Evolutionary conservation across 2,329 filamentous ascomycete genomes (phyloP), one percentile per base, ranked within the genome.

Genomic region (Ophiostoma montium): DNA sequence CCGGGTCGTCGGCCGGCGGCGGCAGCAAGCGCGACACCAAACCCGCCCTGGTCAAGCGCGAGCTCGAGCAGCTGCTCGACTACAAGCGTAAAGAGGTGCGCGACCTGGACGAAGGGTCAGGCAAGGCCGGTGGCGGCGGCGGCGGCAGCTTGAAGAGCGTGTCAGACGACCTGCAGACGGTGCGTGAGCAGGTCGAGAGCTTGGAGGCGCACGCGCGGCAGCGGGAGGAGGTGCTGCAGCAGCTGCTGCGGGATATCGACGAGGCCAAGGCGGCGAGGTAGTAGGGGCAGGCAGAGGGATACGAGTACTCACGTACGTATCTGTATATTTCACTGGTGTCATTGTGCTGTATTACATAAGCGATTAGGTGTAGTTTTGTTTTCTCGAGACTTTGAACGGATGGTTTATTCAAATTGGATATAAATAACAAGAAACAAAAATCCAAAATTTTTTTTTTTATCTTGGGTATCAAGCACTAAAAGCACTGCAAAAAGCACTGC

Each of bases 101-200:
- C 57, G 88, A 84, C 46, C 60, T 88, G 65, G 83, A 92, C 65
- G 76, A 79, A 54, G 85, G 84, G 30, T 74, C 77, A 49, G 80
- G 76, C 54, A 82, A 74, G 67, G 78, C 70, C 47, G 19, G 23
- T 27, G 23, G 13, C 15, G 80, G 80, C 60, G 77, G 75, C 8
- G 88, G 86, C 0, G 78, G 82, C 54, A 77, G 76, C 53, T 63
- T 96, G 53, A 84, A 88, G 65, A 79, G 81, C 35, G 79, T 95
- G 38, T 71, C 78, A 51, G 89, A 94, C 35, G 92, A 98, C 66
- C 76, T 98, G 62, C 76, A 84, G 59, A 85, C 86, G 42, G 86
- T 98, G n/a, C 82, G 78, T 60, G 90, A 96, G 67, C 90, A 98
- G 70, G 82, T 98, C 2, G 88, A 95, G 56, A 88, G 89, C 1